Base-by-base conservation (phyloP, 306 rosid genomes). In the Nissolia schottii region DNA sequence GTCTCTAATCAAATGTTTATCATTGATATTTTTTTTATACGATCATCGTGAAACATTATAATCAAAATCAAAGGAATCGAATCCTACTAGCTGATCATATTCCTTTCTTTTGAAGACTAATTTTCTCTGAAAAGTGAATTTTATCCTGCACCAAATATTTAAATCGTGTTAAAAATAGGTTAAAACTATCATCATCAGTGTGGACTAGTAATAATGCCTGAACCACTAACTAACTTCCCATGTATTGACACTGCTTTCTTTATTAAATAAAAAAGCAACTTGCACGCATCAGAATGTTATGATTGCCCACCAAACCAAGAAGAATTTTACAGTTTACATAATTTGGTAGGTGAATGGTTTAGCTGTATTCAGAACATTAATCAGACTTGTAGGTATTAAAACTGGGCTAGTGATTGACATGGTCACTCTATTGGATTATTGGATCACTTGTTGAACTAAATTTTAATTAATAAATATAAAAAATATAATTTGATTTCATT, bases 51-150 rank as follows among this genome's bases (percentile, higher is more conserved):
- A 41, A 71, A 53, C 57, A 19, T 51, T 50, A 58, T 73, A 45
- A 64, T 59, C 53, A 53, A n/a, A n/a, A 53, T 22, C 2, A 38
- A 51, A 24, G 62, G 61, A 69, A 67, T 19, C 45, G 31, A 68
- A 68, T 68, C 73, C 19, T 34, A 50, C 6, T 79, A 14, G 35
- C 64, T 20, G 13, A 60, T 59, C 76, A 38, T 54, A 32, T 79
- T 65, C 64, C 70, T 78, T 71, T 34, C 16, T 55, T 71, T 71
- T 64, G 28, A 78, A 19, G 63, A 64, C 61, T 78, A 45, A 3
- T 43, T 71, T 71, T 63, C n/a, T 19, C 19, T 8, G 1, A 3
- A 14, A 8, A 37, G 9, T 35, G 6, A 6, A 4, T 35, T 35
- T 35, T 9, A 56, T 40, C 28, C 25, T 3, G 28, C 2, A 29